Percentiles rank a stretch among this genome's conserved stretches.
Evolutionary conservation across 371 early-diverging fungal genomes (phyloP).

Genomic region (Entomophthora muscae): DNA sequence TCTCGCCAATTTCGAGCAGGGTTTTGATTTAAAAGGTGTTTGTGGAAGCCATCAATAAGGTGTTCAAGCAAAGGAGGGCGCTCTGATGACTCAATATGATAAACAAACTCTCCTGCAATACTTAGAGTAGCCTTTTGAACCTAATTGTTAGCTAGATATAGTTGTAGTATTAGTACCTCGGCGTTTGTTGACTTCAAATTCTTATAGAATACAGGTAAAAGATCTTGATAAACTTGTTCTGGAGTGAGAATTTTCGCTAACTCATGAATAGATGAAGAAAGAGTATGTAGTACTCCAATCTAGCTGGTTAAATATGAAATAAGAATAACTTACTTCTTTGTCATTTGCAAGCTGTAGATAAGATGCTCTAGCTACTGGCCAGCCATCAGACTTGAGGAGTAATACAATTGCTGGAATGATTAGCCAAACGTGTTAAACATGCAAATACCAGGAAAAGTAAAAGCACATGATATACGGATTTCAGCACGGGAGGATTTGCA

Average conservation of each 20-base stretch:
- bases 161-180: not conserved
- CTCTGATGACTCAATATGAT: not conserved
- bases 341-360: not conserved
- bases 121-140: not conserved
- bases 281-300: not conserved
- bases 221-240: not conserved
- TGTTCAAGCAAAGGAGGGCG: not conserved
- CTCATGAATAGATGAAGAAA: not conserved
- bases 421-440: too few relatives aligned
- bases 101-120: not conserved
- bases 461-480: not conserved
- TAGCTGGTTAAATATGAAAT: not conserved
- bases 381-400: not conserved
- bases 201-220: not conserved
- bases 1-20: not conserved
- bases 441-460: not conserved
- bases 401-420: not conserved
- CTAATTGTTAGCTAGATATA: not conserved
- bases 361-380: not conserved
- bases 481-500: not conserved
- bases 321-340: slow-evolving; percentile 2
- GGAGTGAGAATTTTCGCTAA: not conserved
- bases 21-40: not conserved
- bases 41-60: not conserved
- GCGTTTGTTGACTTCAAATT: not conserved